phyloP scores from a whole-genome alignment of 1,284 basidiomycete species.

The Rhodotorula sp. region DNA sequence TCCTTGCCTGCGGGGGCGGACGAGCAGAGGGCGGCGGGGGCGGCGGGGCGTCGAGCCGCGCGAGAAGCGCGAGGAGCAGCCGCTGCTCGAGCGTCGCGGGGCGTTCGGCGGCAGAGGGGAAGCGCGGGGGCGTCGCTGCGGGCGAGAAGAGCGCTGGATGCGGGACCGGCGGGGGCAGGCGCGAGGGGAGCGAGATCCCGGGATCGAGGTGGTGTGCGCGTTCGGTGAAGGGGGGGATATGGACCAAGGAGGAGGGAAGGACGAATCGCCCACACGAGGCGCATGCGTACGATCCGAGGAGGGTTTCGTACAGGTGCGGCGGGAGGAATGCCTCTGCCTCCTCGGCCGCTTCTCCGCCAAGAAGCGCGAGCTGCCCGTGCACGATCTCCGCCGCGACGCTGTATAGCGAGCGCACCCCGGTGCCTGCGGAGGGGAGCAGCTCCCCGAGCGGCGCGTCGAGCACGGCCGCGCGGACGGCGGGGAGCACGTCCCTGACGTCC shows the following conservation, averaged over 20 bases:
- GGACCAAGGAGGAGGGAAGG: not conserved
- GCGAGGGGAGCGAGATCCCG: constrained; percentile 17
- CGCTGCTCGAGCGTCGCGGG: constrained; percentile 26
- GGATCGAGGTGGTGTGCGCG: constrained; percentile 29
- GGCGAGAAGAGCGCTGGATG: not conserved
- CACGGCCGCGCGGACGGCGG: not conserved
- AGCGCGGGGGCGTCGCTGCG: not conserved
- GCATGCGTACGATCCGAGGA: constrained; percentile 14
- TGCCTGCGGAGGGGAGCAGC: not conserved
- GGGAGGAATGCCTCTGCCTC: not conserved
- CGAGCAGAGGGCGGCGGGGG: not conserved
- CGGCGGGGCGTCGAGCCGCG: not conserved
- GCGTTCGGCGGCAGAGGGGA: not conserved
- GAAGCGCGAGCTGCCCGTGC: not conserved
- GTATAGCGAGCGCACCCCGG: not conserved
- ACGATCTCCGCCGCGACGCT: not conserved
- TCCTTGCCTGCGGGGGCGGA: not conserved
- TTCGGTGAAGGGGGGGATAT: constrained; percentile 16
- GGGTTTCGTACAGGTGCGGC: constrained; percentile 1
- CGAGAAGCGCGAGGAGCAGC: constrained; percentile 21
- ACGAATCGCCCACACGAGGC: constrained; percentile 11
- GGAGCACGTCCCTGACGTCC: not conserved
- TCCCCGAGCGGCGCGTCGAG: no score
- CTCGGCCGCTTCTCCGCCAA: no score
- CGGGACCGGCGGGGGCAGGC: not conserved